Evolutionary conservation across 768 basidiomycete species (phyloP), one percentile per base, ranked within the genome.

Genomic region (Pilatotrama ljubarskyi): DNA sequence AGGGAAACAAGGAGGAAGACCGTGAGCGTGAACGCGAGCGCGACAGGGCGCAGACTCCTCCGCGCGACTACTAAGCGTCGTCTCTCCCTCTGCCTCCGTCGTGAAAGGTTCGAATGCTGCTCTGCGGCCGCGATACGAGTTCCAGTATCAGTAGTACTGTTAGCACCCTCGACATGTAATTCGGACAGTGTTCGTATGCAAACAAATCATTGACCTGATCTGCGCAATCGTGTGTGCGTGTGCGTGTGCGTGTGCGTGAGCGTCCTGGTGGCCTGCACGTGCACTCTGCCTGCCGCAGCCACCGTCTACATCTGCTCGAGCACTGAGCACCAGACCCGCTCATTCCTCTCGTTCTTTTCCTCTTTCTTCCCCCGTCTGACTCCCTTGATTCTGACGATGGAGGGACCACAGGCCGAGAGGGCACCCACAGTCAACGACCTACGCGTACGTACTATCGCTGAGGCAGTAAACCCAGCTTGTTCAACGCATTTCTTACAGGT

Each of bases 21-120:
- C 49, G 51, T 41, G 55, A 62, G 55, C 54, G 37, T 54, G 52
- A 44, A 18, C 42, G 49, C n/a, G 49, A 57, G 55, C 61, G 44
- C 32, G 61, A 85, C 51, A 74, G 78, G 70, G 81, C 80, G 51
- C 80, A 79, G 64, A 85, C 84, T 8, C 85, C 86, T 37, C 83
- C 84, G 32, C 85, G 83, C 62, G 84, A 85, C 32, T 56, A 53
- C 43, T 66, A 47, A 64, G 56, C 36, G 46, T 18, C 32, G 18
- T 32, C 24, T 17, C 50, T 26, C 35, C 24, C 29, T 13, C 36
- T 8, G 25, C 22, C 14, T 41, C 38, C 29, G 22, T 26, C 13
- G 26, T 36, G 38, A 47, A 40, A 9, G 44, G 38, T 11, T 35
- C 29, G 11, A 29, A 42, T 14, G 42, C 22, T 47, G 58, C 51